A percentile compares a stretch with the other conserved stretches of the same genome.
phyloP scores from a whole-genome alignment of 208 protist species.

The Vickermania ingenoplastis region DNA sequence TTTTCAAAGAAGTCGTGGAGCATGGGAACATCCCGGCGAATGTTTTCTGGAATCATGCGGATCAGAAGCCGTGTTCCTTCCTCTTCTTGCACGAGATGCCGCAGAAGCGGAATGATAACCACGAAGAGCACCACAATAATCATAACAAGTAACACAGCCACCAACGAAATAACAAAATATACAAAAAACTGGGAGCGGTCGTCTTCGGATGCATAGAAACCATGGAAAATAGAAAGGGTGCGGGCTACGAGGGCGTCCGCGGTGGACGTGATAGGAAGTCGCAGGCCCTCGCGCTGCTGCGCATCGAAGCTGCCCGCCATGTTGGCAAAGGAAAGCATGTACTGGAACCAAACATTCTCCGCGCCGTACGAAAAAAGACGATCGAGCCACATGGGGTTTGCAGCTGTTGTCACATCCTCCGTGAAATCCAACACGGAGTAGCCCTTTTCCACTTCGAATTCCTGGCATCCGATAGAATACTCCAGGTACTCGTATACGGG shows the following conservation, averaged over 20 bases:
- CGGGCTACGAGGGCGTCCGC: background rate
- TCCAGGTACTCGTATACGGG: slow-evolving; percentile 1
- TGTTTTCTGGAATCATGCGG: slow-evolving; percentile 15
- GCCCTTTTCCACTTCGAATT: background rate
- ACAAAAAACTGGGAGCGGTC: background rate
- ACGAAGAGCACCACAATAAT: slow-evolving; percentile 2
- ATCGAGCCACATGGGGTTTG: background rate
- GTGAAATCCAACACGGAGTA: slow-evolving; percentile 7
- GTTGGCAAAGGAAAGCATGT: background rate
- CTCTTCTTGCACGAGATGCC: slow-evolving; percentile 9
- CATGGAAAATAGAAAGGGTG: background rate
- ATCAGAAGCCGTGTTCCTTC: slow-evolving; percentile 12
- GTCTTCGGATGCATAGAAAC: background rate
- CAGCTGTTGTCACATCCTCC: background rate
- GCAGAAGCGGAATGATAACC: slow-evolving; percentile 1
- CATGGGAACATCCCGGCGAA: slow-evolving; percentile 14
- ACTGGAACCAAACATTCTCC: slow-evolving; percentile 15
- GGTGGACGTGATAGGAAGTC: background rate
- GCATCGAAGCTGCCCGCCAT: slow-evolving; percentile 1
- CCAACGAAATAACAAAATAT: background rate
- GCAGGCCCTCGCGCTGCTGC: background rate
- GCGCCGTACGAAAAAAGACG: slow-evolving; percentile 1
- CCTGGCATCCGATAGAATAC: background rate
- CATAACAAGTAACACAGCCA: background rate
- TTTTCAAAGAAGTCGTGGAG: slow-evolving; percentile 16